phyloP scores from a whole-genome alignment of 371 early-diverging fungal species.

The Lichtheimia ornata region DNA sequence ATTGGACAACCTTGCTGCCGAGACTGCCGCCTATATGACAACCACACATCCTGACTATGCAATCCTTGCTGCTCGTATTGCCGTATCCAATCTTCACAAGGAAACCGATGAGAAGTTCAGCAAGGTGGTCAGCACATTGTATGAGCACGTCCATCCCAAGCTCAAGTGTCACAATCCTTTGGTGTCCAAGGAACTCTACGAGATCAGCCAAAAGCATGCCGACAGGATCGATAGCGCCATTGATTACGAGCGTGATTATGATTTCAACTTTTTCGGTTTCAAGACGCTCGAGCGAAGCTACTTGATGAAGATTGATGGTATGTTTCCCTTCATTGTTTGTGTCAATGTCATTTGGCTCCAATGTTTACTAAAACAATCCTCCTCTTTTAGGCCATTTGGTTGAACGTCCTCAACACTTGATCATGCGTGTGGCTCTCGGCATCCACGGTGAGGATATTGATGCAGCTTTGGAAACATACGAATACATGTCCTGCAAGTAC shows the following conservation, averaged over 20 bases:
- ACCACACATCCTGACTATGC: conserved; percentile 95
- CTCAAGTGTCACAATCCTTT: conserved; percentile 74
- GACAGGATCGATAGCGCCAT: conserved; percentile 87
- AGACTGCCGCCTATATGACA: conserved; percentile 89
- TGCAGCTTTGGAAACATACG: conserved; percentile 89
- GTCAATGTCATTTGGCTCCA: not conserved
- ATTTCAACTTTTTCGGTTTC: conserved; percentile 96
- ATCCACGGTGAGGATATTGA: conserved; percentile 91
- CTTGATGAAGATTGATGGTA: conserved; percentile 79
- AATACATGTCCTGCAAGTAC: conserved; percentile 84
- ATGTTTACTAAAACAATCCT: not conserved
- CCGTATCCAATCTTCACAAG: conserved; percentile 89
- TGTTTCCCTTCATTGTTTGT: conserved; percentile 13
- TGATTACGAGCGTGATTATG: conserved; percentile 92
- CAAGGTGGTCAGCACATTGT: conserved; percentile 60
- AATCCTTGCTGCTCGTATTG: conserved; percentile 89
- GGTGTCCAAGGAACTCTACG: conserved; percentile 72
- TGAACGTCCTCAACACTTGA: conserved; percentile 95
- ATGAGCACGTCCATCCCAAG: conserved; percentile 80
- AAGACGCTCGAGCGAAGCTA: conserved; percentile 94
- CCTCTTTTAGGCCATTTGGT: conserved; percentile 42
- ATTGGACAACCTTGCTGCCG: conserved; percentile 89
- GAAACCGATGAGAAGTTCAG: conserved; percentile 85
- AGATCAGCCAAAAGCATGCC: conserved; percentile 64
- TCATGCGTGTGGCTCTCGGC: conserved; percentile 95